These are phyloP conservation scores for Leucaena leucocephala DNA, from an alignment of 306 rosid genomes.

Conservation along the genomic window DNA sequence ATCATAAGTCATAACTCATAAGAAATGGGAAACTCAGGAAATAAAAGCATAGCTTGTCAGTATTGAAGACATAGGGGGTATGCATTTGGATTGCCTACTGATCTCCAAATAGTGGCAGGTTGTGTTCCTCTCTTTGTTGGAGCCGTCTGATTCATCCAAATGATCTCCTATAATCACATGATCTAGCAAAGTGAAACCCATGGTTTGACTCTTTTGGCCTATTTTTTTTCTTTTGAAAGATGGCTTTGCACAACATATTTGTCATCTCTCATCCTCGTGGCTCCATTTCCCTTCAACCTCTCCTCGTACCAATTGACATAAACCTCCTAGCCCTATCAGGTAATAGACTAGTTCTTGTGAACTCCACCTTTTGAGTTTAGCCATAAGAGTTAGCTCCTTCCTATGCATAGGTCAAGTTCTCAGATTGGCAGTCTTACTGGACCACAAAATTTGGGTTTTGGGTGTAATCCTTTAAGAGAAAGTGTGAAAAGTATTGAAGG, in stretches of 20 bases:
- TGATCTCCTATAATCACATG: neutral
- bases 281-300: neutral
- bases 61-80: neutral
- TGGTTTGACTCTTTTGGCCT: neutral
- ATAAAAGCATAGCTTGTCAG: neutral
- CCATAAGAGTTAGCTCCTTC: neutral
- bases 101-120: neutral
- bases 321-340: neutral
- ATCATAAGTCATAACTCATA: neutral
- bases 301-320: neutral
- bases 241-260: neutral
- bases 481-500: neutral
- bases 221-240: neutral
- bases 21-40: neutral
- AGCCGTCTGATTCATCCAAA: neutral
- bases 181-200: neutral
- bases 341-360: neutral
- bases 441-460: neutral
- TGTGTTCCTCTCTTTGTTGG: neutral
- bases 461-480: neutral
- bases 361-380: neutral
- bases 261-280: neutral
- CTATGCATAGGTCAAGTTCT: neutral
- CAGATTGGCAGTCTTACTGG: neutral
- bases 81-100: neutral